Evolutionary conservation across 2,329 filamentous ascomycete species (phyloP), one percentile per base, ranked within the genome.

Genomic region (Alternaria gaisen): DNA sequence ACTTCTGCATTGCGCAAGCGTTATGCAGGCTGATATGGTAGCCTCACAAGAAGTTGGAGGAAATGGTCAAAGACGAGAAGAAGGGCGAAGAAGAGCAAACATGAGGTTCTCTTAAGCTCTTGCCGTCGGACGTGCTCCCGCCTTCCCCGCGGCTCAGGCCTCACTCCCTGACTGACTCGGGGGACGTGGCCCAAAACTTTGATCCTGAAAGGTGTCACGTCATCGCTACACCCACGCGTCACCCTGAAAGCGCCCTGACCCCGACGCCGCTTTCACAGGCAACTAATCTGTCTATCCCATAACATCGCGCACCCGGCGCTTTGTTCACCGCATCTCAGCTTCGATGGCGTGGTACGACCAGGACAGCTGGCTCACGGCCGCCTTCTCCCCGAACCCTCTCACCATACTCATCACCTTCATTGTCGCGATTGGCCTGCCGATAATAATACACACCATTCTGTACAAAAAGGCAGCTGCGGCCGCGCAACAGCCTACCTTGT

Each of bases 391-490:
- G 4, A 74, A 76, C 41, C 72, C 77, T 26, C 77, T 79, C 9
- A 80, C 82, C 60, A 86, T 98, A 71, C 68, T 89, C 63, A 76
- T 94, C 74, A 91, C 93, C 14, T 73, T 91, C 20, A 66, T 92
- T 58, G 82, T 97, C 72, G 87, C 91, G 62, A 77, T 97, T 67
- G 79, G 90, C 56, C 83, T 91, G 28, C 95, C 95, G 20, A 74
- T 97, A 53, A 75, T 97, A 56, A 84, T 97, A 48, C 95, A 98
- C 82, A 77, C 87, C 59, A 82, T 90, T 75, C 86, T 97, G 74
- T 88, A 93, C 77, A 86, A 86, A 56, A 84, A 87, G 51, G 86
- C 86, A 40, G 85, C 88, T 14, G 89, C 91, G 71, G 87, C 87
- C 38, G 85, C 84, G 14, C 64, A 57, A 16, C 86, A 91, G 26